Evolutionary conservation across 768 basidiomycete genomes (phyloP).

Genomic region (Termitomyces sp.): DNA sequence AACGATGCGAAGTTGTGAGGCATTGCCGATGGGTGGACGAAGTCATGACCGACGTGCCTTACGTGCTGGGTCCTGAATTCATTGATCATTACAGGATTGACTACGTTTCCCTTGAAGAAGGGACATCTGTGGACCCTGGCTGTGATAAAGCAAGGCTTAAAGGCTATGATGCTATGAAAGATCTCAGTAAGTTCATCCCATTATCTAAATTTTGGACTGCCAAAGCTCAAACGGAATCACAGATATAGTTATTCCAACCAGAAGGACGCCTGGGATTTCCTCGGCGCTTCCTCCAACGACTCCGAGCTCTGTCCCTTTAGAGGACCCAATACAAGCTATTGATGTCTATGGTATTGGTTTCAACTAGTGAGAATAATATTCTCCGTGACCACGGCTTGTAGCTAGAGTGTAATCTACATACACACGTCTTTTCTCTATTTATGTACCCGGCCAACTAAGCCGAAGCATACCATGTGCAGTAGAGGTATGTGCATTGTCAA

Average conservation of each 20-base stretch:
- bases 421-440: no score
- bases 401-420: no score
- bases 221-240: not conserved
- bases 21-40: slow-evolving; percentile 98
- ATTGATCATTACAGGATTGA: slow-evolving; percentile 85
- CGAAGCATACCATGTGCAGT: no score
- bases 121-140: slow-evolving; percentile 76
- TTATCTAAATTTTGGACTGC: not conserved
- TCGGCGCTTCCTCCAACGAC: not conserved
- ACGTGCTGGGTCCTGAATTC: slow-evolving; percentile 81
- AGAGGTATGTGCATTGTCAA: no score
- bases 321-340: not conserved
- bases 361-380: no score
- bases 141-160: slow-evolving; percentile 35
- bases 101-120: slow-evolving; percentile 95
- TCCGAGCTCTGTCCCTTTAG: not conserved
- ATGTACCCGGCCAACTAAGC: no score
- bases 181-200: slow-evolving; percentile 4
- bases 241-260: slow-evolving; percentile 15
- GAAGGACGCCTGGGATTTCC: slow-evolving; percentile 7
- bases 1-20: slow-evolving; percentile 77
- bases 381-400: no score
- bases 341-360: slow-evolving; percentile 5
- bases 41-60: slow-evolving; percentile 85
- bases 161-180: slow-evolving; percentile 16